Percentiles rank a stretch among this genome's conserved stretches.
Evolutionary conservation across 352 stramenopile species (phyloP).

Genomic region (Phytopythium litorale): DNA sequence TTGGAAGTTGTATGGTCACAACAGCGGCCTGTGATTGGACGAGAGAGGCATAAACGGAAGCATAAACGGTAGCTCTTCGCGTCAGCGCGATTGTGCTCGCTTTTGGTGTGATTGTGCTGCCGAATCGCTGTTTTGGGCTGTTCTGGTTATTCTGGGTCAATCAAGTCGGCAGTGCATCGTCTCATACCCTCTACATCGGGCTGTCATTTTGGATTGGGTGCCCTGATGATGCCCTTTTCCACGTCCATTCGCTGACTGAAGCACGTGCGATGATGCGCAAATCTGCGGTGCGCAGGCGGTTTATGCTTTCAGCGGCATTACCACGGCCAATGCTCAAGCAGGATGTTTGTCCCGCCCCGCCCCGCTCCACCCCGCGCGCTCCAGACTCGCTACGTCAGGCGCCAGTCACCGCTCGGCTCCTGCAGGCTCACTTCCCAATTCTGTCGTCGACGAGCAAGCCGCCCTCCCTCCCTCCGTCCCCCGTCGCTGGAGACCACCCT

Average conservation of each 20-base stretch:
- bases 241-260: background rate
- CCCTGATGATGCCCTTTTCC: background rate
- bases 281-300: background rate
- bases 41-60: background rate
- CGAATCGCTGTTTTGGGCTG: background rate
- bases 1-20: background rate
- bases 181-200: background rate
- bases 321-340: background rate
- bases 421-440: background rate
- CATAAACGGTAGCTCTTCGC: background rate
- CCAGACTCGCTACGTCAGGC: background rate
- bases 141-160: background rate
- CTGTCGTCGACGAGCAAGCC: background rate
- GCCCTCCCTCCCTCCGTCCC: background rate
- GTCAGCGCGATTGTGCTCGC: constrained; percentile 1
- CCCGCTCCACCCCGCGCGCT: no score
- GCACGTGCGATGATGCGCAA: background rate
- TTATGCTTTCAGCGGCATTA: background rate
- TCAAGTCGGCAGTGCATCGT: background rate
- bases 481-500: background rate
- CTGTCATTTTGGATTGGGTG: background rate
- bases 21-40: background rate
- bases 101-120: background rate
- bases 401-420: background rate
- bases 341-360: background rate